Conservation (phyloP, 2,329 filamentous ascomycete species). For the Alternaria arborescens region DNA sequence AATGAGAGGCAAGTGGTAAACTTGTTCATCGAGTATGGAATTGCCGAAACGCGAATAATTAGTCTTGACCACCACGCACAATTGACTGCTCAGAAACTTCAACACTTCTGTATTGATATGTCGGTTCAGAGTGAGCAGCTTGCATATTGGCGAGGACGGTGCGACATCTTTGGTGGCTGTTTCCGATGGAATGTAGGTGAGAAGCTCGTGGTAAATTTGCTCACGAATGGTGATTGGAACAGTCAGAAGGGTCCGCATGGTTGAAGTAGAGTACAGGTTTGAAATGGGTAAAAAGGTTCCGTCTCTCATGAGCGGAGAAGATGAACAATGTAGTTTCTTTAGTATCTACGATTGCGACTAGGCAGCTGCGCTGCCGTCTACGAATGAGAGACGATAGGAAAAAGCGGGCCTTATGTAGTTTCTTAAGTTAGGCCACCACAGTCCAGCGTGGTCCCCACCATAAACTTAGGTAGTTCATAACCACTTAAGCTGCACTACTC, state of each 20-base stretch:
- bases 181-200: not conserved
- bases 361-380: too few relatives aligned
- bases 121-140: conserved; percentile 6
- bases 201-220: conserved; percentile 10
- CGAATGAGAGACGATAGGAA: too few relatives aligned
- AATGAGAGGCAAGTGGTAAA: conserved; percentile 2
- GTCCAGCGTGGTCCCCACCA: conserved; percentile 39
- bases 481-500: not conserved
- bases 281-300: not conserved
- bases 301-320: not conserved
- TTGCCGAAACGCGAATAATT: conserved; percentile 1
- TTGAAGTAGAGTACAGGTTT: not conserved
- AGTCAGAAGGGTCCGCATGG: not conserved
- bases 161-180: not conserved
- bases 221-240: conserved; percentile 11
- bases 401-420: not conserved
- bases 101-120: conserved; percentile 9
- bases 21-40: not conserved
- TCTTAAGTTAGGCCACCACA: conserved; percentile 2
- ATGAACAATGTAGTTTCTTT: not conserved
- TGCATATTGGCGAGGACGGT: conserved; percentile 11
- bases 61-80: conserved; percentile 13
- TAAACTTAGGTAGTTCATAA: not conserved
- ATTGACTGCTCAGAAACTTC: conserved; percentile 2
- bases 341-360: not conserved